A percentile compares a stretch with the other conserved stretches of the same genome.
These are phyloP conservation scores for Trypanosoma scelopori DNA, from an alignment of 208 protist genomes.

Conservation along the genomic window DNA sequence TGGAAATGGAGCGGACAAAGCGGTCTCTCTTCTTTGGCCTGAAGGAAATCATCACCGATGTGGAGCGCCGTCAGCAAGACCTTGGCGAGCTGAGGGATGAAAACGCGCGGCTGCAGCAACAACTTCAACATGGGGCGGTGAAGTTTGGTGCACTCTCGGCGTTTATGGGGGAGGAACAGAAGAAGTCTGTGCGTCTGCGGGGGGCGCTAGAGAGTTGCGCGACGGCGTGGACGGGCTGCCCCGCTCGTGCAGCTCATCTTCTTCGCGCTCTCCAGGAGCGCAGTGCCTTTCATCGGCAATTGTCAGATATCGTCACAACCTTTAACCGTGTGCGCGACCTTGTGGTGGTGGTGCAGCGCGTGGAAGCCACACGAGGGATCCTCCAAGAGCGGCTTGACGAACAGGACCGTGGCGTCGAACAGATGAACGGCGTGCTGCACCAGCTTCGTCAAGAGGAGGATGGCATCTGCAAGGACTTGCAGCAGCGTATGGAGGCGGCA, in stretches of 20 bases:
- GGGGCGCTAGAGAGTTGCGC: slow-evolving; percentile 35
- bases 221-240: slow-evolving; percentile 43
- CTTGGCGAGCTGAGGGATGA: slow-evolving; percentile 47
- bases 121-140: slow-evolving; percentile 50
- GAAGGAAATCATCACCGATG: slow-evolving; percentile 52
- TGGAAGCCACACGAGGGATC: slow-evolving; percentile 1
- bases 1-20: slow-evolving; percentile 50
- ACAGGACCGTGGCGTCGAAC: background rate
- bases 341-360: slow-evolving; percentile 18
- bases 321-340: slow-evolving; percentile 13
- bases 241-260: slow-evolving; percentile 37
- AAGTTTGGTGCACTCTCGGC: slow-evolving; percentile 51
- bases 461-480: background rate
- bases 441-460: background rate
- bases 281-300: slow-evolving; percentile 22
- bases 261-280: slow-evolving; percentile 54
- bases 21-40: slow-evolving; percentile 44
- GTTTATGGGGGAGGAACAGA: slow-evolving; percentile 26
- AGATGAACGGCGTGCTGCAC: slow-evolving; percentile 1
- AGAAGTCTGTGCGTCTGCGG: slow-evolving; percentile 23
- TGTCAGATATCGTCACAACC: slow-evolving; percentile 13
- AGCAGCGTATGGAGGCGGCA: background rate
- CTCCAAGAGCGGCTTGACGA: slow-evolving; percentile 12
- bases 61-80: slow-evolving; percentile 54
- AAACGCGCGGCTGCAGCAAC: slow-evolving; percentile 38